Evolutionary conservation across 805 yeast genomes (phyloP).

Genomic region (Ogataea allantospora): DNA sequence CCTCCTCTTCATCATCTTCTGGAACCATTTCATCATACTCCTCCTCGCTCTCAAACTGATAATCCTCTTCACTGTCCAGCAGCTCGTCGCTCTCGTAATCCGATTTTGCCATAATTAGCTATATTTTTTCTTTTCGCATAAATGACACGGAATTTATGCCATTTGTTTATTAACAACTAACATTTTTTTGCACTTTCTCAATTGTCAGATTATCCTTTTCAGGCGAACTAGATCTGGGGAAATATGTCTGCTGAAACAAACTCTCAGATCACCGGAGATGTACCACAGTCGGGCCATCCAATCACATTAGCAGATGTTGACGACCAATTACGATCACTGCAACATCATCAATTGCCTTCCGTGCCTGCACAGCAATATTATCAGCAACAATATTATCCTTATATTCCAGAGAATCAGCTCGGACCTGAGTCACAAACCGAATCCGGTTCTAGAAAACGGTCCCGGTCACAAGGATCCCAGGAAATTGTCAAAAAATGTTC

Average conservation of each 20-base stretch:
- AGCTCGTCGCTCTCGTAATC: constrained; percentile 17
- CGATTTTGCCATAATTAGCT: constrained; percentile 6
- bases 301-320: constrained; percentile 27
- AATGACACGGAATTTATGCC: constrained; percentile 11
- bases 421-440: constrained; percentile 6
- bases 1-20: constrained; percentile 33
- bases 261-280: constrained; percentile 11
- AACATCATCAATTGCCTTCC: constrained; percentile 12
- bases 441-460: constrained; percentile 9
- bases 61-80: constrained; percentile 16
- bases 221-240: constrained; percentile 14
- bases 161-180: constrained; percentile 9
- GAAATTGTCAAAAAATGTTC: constrained; percentile 39
- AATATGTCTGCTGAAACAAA: constrained; percentile 16
- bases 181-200: constrained; percentile 12
- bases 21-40: constrained; percentile 16
- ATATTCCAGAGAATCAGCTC: constrained; percentile 15
- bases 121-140: constrained; percentile 5
- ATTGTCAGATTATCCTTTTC: constrained; percentile 15
- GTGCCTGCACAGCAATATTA: constrained; percentile 18
- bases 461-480: constrained; percentile 5
- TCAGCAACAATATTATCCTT: constrained; percentile 22
- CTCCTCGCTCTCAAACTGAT: constrained; percentile 21
- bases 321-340: constrained; percentile 24
- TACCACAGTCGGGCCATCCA: constrained; percentile 12